phyloP scores from a whole-genome alignment of 2,329 filamentous ascomycete species.

The Pseudonectria foliicola region DNA sequence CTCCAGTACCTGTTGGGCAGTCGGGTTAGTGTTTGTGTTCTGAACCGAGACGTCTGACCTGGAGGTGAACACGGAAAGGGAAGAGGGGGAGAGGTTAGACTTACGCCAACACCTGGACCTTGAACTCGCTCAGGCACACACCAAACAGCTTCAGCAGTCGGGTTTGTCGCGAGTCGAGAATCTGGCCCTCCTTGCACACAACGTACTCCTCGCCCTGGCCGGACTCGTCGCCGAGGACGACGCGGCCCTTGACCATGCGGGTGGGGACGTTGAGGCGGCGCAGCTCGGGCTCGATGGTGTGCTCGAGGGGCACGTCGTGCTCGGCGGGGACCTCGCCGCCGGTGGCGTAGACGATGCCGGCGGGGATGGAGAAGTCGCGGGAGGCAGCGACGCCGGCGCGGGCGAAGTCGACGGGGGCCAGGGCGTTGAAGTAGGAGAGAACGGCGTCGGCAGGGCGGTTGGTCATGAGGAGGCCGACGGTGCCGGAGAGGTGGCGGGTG shows the following conservation, averaged over 20 bases:
- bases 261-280: slow-evolving; percentile 86
- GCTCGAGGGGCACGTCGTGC: slow-evolving; percentile 79
- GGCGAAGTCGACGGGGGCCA: slow-evolving; percentile 79
- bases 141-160: slow-evolving; percentile 90
- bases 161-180: slow-evolving; percentile 85
- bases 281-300: slow-evolving; percentile 85
- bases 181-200: slow-evolving; percentile 79
- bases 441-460: slow-evolving; percentile 64
- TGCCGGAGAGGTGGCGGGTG: slow-evolving; percentile 63
- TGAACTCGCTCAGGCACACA: slow-evolving; percentile 85
- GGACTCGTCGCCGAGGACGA: slow-evolving; percentile 57
- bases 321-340: slow-evolving; percentile 73
- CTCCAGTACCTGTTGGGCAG: slow-evolving; percentile 48
- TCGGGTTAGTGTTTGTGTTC: slow-evolving; percentile 8
- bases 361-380: slow-evolving; percentile 71
- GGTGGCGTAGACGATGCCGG: slow-evolving; percentile 72
- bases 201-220: slow-evolving; percentile 56
- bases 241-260: slow-evolving; percentile 78
- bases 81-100: slow-evolving; percentile 20
- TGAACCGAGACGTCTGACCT: too few relatives aligned
- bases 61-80: too few relatives aligned
- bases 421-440: slow-evolving; percentile 62
- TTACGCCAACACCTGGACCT: slow-evolving; percentile 68
- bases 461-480: slow-evolving; percentile 86
- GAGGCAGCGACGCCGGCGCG: slow-evolving; percentile 73